phyloP scores from a whole-genome alignment of 257 asterid genomes.

The Solanum pinnatisectum region DNA sequence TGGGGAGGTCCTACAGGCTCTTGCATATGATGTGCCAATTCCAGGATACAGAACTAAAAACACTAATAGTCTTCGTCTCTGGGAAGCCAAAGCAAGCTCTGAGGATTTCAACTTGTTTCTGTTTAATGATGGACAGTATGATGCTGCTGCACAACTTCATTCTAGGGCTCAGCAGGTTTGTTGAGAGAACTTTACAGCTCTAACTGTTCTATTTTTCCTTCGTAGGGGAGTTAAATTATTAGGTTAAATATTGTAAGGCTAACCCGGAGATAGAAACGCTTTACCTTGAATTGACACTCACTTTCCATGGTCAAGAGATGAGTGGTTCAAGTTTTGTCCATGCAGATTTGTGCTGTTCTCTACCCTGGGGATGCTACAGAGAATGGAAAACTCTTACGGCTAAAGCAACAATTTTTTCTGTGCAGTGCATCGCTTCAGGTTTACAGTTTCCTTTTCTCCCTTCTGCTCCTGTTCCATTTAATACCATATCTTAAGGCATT shows the following conservation, averaged over 20 bases:
- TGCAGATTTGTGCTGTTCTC: conserved; percentile 93
- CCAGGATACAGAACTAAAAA: conserved; percentile 98
- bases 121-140: conserved; percentile 94
- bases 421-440: conserved; percentile 99
- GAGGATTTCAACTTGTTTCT: conserved; percentile 77
- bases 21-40: conserved; percentile 99
- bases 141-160: conserved; percentile 90
- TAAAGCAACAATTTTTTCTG: conserved; percentile 95
- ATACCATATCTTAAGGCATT: neutral
- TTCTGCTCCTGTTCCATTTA: neutral
- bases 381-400: conserved; percentile 75
- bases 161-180: conserved; percentile 93
- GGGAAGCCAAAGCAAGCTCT: conserved; percentile 97
- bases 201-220: conserved; percentile 1
- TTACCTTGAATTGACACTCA: neutral
- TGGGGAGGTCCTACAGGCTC: conserved; percentile 91
- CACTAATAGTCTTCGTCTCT: conserved; percentile 92
- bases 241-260: neutral
- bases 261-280: neutral
- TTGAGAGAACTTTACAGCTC: neutral
- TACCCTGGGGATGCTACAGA: conserved; percentile 99
- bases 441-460: neutral
- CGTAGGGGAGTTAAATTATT: neutral
- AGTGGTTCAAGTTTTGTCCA: neutral
- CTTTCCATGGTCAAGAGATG: conserved; percentile 4